Evolutionary conservation across 2,329 filamentous ascomycete genomes (phyloP).

Genomic region (Lasiodiplodia theobromae): DNA sequence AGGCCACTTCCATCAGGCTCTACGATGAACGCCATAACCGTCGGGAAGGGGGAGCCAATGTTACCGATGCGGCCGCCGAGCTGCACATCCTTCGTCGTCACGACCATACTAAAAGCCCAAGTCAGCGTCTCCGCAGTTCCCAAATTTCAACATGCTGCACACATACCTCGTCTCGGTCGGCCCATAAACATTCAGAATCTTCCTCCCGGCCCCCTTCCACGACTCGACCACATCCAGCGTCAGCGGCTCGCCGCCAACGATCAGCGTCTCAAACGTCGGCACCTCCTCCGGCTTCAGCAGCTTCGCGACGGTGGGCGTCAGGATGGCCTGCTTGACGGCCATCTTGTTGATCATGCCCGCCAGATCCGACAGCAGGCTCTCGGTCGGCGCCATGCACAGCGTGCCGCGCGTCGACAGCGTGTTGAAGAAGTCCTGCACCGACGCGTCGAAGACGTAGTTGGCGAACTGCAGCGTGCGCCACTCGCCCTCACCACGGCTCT

Average conservation of each 20-base stretch:
- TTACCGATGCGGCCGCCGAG: slow-evolving; percentile 2
- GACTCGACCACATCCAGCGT: neutral
- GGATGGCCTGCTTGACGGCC: slow-evolving; percentile 10
- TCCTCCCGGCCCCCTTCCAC: neutral
- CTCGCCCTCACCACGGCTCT: neutral
- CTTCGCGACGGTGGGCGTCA: slow-evolving; percentile 20
- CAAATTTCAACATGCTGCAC: too few relatives aligned
- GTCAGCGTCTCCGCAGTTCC: too few relatives aligned
- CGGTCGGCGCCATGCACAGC: slow-evolving; percentile 14
- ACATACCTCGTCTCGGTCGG: neutral
- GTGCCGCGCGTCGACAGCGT: slow-evolving; percentile 3
- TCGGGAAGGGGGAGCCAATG: slow-evolving; percentile 5
- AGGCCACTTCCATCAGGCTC: slow-evolving; percentile 38
- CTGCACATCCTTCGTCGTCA: slow-evolving; percentile 11
- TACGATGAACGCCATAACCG: slow-evolving; percentile 2
- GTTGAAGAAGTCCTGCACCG: slow-evolving; percentile 18
- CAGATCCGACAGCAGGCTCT: slow-evolving; percentile 13
- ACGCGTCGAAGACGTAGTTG: slow-evolving; percentile 30
- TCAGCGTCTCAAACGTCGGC: slow-evolving; percentile 6
- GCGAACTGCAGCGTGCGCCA: slow-evolving; percentile 13
- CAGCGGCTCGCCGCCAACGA: slow-evolving; percentile 16
- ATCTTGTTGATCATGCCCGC: neutral
- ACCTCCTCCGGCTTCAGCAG: slow-evolving; percentile 11
- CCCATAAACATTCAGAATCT: neutral
- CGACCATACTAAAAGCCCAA: neutral